A percentile compares a stretch with the other conserved stretches of the same genome.
phyloP scores from a whole-genome alignment of 345 rosid species.

The Reutealis trisperma region DNA sequence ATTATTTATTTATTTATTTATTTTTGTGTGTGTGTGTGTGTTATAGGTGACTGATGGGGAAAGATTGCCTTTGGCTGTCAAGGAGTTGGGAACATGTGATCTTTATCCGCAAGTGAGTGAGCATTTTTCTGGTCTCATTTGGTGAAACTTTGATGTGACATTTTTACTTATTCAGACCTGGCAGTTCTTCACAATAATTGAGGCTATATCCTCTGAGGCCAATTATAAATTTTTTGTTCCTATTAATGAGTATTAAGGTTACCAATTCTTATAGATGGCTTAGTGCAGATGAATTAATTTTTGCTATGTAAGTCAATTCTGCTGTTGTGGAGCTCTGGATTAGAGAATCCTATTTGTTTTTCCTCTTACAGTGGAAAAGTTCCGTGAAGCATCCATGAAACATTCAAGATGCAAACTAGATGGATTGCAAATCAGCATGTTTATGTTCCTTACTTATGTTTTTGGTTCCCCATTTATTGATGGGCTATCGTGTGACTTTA shows the following conservation, averaged over 20 bases:
- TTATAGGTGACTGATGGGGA: conserved; percentile 95
- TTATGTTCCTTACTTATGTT: not conserved
- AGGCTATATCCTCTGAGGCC: not conserved
- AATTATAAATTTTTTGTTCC: not conserved
- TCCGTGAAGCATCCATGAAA: not conserved
- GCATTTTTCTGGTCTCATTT: conserved; percentile 23
- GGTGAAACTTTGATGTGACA: conserved; percentile 4
- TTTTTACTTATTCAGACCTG: not conserved
- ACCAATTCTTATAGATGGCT: not conserved
- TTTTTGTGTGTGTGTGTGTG: conserved; percentile 21
- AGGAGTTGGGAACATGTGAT: conserved; percentile 99
- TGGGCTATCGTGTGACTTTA: not conserved
- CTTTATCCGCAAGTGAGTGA: conserved; percentile 96
- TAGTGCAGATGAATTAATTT: not conserved
- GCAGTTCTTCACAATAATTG: not conserved
- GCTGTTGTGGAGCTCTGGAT: not conserved
- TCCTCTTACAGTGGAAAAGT: not conserved
- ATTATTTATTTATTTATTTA: too few species aligned
- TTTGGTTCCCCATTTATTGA: not conserved
- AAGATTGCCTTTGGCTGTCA: conserved; percentile 94
- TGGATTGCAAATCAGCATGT: not conserved
- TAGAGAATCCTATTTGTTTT: not conserved
- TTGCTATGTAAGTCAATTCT: not conserved
- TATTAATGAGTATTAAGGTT: not conserved
- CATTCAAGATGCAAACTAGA: not conserved